Evolutionary conservation across 78 protist genomes (phyloP).

Genomic region (Anaeramoeba flamelloides): DNA sequence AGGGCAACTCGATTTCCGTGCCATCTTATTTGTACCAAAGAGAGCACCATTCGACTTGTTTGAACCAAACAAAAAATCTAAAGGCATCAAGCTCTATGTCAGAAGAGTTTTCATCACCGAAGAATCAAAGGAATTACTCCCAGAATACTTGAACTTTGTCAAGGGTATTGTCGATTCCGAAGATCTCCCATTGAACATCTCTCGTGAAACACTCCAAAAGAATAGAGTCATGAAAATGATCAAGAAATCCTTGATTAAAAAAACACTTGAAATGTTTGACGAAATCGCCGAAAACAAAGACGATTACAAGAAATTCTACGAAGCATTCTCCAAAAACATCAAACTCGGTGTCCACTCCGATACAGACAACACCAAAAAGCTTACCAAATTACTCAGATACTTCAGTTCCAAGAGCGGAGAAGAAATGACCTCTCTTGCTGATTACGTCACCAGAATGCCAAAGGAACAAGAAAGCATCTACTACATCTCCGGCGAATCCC

Average conservation of each 20-base stretch:
- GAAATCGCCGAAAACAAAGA: slow-evolving; percentile 92
- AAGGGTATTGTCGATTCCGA: slow-evolving; percentile 97
- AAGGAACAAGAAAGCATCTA: slow-evolving; percentile 94
- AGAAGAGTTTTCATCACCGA: slow-evolving; percentile 98
- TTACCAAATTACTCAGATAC: slow-evolving; percentile 91
- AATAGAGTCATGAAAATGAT: slow-evolving; percentile 92
- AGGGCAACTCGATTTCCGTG: slow-evolving; percentile 92
- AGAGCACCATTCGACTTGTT: slow-evolving; percentile 96
- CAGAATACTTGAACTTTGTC: slow-evolving; percentile 92
- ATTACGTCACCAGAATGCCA: slow-evolving; percentile 93
- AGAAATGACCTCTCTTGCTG: slow-evolving; percentile 80
- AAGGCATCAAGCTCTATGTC: slow-evolving; percentile 97
- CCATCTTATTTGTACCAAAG: slow-evolving; percentile 90
- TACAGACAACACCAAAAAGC: slow-evolving; percentile 72
- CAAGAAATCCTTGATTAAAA: slow-evolving; percentile 91
- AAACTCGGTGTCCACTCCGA: slow-evolving; percentile 99
- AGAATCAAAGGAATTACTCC: slow-evolving; percentile 92
- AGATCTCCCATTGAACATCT: slow-evolving; percentile 98
- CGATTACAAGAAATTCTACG: slow-evolving; percentile 84
- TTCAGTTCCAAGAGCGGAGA: slow-evolving; percentile 80
- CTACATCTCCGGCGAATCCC: slow-evolving; percentile 96
- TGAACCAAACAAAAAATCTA: slow-evolving; percentile 83
- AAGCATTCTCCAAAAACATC: slow-evolving; percentile 85
- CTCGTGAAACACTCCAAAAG: slow-evolving; percentile 98
- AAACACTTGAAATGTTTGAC: slow-evolving; percentile 85